Base-by-base conservation (phyloP, 495 filamentous ascomycete species). In the Penicillium atrosanguineum region DNA sequence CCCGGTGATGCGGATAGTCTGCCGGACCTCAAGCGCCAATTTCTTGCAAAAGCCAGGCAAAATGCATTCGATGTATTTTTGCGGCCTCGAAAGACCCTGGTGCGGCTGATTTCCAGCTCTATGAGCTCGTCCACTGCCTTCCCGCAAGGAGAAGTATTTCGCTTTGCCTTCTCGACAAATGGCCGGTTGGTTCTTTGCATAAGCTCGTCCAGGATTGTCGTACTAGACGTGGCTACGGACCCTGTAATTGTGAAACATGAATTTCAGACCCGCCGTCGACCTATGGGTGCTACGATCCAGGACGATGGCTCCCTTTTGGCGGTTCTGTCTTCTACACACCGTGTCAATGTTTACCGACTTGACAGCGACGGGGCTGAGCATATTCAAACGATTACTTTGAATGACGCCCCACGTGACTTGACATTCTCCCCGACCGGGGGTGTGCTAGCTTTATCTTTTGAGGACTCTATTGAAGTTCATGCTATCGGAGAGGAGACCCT, bases 381-480 rank as follows among this genome's bases (percentile, higher is more conserved):
- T 54, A 77, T 84, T 1, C 85, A 84, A 55, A 80, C 81, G n/a
- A 76, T 95, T 29, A 79, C 85, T 7, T 69, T 94, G 44, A 87
- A 95, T 59, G 82, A 93, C 71, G 75, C 79, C 49, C 88, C 90
- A 56, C 80, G 87, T 52, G 82, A 87, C 38, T 86, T 96, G 54
- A 83, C 86, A 7, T 74, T 96, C 21, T 91, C 90, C 1, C 91
- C 91, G 1, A 86, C 84, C 44, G 91, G 90, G 19, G 79, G 83
- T 40, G 88, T 95, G 18, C 74, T 96, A 52, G 91, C 90, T 20
- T 85, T 90, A n/a, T 90, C 89, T 11, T 95, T 89, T 72, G 83
- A 89, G 59, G 87, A 88, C 28, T 88, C 87, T 14, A 91, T 96
- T 53, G 91, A 96, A 61, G 88, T 96, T 1, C 84, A 91, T 43